Conservation (phyloP, 306 rosid species). For the Glycyrrhiza uralensis region DNA sequence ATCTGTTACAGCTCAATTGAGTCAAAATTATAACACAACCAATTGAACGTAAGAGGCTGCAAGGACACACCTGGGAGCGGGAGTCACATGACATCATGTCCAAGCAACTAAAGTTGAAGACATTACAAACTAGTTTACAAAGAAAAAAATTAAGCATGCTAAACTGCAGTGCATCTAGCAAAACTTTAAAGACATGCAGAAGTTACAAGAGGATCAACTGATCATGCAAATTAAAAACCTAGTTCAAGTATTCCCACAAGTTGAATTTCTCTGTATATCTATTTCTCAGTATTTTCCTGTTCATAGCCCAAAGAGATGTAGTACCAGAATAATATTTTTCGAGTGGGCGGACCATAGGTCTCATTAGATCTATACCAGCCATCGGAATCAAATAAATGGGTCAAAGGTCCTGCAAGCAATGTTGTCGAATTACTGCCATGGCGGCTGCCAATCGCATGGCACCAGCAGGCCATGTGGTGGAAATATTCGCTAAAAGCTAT, state of each 20-base stretch:
- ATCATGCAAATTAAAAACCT: not conserved
- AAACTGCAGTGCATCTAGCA: not conserved
- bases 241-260: slow-evolving; percentile 8
- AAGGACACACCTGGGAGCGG: not conserved
- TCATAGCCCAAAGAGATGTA: not conserved
- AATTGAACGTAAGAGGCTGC: not conserved
- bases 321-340: not conserved
- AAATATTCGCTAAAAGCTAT: too few relatives aligned
- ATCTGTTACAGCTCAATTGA: slow-evolving; percentile 2
- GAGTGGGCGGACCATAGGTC: not conserved
- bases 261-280: not conserved
- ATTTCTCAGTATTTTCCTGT: not conserved
- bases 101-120: not conserved
- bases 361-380: not conserved
- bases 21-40: not conserved
- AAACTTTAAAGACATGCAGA: not conserved
- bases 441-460: too few relatives aligned
- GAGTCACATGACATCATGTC: not conserved
- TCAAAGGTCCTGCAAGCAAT: too few relatives aligned
- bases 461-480: too few relatives aligned
- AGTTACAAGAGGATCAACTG: not conserved
- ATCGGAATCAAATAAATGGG: not conserved
- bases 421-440: too few relatives aligned
- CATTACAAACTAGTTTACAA: not conserved
- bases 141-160: slow-evolving; percentile 14